Evolutionary conservation across 2,329 filamentous ascomycete species (phyloP).

Genomic region (Furcasterigmium furcatum): DNA sequence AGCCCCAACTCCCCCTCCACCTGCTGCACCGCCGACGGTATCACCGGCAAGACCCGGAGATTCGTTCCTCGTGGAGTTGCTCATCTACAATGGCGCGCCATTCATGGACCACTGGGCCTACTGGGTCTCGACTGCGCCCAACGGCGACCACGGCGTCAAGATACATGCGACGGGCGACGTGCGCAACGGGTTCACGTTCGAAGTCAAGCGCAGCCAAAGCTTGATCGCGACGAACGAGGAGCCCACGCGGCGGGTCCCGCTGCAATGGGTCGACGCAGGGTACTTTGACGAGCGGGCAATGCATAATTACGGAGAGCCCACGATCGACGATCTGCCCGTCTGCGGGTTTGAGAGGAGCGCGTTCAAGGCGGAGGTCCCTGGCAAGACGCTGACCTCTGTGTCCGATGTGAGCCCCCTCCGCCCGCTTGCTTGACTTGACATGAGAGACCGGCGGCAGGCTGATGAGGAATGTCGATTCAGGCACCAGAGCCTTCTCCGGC

Average conservation of each 20-base stretch:
- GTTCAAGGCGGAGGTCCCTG: constrained; percentile 12
- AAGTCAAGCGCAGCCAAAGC: constrained; percentile 23
- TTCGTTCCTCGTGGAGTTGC: constrained; percentile 22
- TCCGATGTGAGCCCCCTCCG: neutral
- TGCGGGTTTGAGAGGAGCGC: constrained; percentile 21
- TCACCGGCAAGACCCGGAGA: no score
- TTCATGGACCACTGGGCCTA: constrained; percentile 34
- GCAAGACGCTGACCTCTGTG: constrained; percentile 11
- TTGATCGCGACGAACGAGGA: constrained; percentile 6
- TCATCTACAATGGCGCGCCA: constrained; percentile 24
- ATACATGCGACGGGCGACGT: constrained; percentile 27
- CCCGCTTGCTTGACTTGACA: neutral
- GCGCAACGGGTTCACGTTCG: constrained; percentile 22
- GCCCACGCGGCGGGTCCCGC: constrained; percentile 18
- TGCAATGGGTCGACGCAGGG: constrained; percentile 23
- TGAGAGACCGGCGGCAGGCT: no score
- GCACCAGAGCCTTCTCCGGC: neutral
- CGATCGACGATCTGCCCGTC: constrained; percentile 15
- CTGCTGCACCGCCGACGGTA: no score
- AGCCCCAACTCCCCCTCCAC: no score
- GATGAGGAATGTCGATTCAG: neutral
- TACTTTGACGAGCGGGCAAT: constrained; percentile 19
- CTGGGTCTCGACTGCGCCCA: constrained; percentile 15
- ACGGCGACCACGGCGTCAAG: constrained; percentile 18
- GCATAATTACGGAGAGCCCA: constrained; percentile 17